phyloP scores from a whole-genome alignment of 225 moss, liverwort and hornwort species.

The Bryum argenteum region DNA sequence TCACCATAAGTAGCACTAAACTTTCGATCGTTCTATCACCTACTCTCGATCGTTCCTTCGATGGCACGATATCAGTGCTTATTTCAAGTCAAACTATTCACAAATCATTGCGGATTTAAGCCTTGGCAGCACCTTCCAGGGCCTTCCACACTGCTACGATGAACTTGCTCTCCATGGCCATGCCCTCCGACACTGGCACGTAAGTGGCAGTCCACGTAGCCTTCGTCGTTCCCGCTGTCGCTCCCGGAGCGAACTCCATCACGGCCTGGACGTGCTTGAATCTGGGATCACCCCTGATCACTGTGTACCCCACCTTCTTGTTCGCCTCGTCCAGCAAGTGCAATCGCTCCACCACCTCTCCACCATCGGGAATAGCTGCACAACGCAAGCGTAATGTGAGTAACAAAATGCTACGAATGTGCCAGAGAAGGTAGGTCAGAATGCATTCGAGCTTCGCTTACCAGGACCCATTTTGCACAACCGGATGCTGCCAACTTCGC shows the following conservation, averaged over 20 bases:
- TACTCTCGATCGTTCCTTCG: background rate
- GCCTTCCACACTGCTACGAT: slow-evolving; percentile 38
- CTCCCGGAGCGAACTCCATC: slow-evolving; percentile 24
- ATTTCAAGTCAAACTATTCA: no score
- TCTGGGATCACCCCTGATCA: slow-evolving; percentile 35
- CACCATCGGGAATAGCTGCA: slow-evolving; percentile 34
- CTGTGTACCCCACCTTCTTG: slow-evolving; percentile 37
- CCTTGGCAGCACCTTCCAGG: slow-evolving; percentile 39
- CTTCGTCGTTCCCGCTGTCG: slow-evolving; percentile 27
- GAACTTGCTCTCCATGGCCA: slow-evolving; percentile 22
- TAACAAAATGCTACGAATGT: no score
- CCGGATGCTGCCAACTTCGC: slow-evolving; percentile 38
- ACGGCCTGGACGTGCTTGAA: slow-evolving; percentile 43
- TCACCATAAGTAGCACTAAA: slow-evolving; percentile 6
- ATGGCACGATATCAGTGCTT: no score
- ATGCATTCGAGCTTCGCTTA: background rate
- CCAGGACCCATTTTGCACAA: slow-evolving; percentile 45
- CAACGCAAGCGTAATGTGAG: background rate
- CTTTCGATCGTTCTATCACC: background rate
- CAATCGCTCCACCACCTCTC: slow-evolving; percentile 38
- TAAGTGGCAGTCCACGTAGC: slow-evolving; percentile 44
- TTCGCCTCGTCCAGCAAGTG: slow-evolving; percentile 23
- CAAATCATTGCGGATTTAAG: background rate
- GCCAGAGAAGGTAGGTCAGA: no score
- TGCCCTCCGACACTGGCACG: slow-evolving; percentile 28